Evolutionary conservation across 2,329 filamentous ascomycete genomes (phyloP).

Genomic region (Pyrenochaeta sp.): DNA sequence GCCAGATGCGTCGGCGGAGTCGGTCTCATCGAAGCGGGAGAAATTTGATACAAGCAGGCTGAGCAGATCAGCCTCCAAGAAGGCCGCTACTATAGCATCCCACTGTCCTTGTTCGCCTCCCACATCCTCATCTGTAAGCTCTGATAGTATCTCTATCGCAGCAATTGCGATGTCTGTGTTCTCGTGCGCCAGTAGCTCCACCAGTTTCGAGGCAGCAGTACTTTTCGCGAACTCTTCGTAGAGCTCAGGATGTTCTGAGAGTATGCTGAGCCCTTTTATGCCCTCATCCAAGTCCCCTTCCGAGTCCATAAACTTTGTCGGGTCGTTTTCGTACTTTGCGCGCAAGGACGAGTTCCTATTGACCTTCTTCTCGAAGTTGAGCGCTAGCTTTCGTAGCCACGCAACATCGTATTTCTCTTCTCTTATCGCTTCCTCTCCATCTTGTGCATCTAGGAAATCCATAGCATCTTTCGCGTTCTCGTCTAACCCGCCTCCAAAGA

Average conservation of each 20-base stretch:
- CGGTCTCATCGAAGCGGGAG: slow-evolving; percentile 76
- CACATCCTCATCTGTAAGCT: slow-evolving; percentile 94
- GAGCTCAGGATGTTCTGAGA: slow-evolving; percentile 85
- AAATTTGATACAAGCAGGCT: slow-evolving; percentile 81
- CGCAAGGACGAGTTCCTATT: slow-evolving; percentile 89
- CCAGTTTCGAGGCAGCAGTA: slow-evolving; percentile 76
- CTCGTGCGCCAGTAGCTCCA: slow-evolving; percentile 87
- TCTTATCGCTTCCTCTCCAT: slow-evolving; percentile 60
- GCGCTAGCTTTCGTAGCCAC: slow-evolving; percentile 83
- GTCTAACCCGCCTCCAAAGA: slow-evolving; percentile 92
- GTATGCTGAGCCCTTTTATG: slow-evolving; percentile 84
- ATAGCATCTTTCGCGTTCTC: slow-evolving; percentile 82
- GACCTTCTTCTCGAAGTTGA: slow-evolving; percentile 90
- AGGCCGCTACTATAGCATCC: slow-evolving; percentile 73
- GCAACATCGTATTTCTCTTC: slow-evolving; percentile 81
- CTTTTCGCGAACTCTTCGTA: slow-evolving; percentile 82
- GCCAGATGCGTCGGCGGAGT: slow-evolving; percentile 78
- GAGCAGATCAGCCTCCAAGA: slow-evolving; percentile 72
- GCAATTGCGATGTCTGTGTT: slow-evolving; percentile 97
- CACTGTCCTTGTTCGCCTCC: slow-evolving; percentile 81
- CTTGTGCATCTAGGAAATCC: slow-evolving; percentile 82
- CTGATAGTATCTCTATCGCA: slow-evolving; percentile 85
- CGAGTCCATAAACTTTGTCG: slow-evolving; percentile 80
- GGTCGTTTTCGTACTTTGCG: slow-evolving; percentile 81
- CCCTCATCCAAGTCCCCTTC: slow-evolving; percentile 91